Base-by-base conservation (phyloP, 1,284 basidiomycete genomes). In the Papiliotrema terrestris region DNA sequence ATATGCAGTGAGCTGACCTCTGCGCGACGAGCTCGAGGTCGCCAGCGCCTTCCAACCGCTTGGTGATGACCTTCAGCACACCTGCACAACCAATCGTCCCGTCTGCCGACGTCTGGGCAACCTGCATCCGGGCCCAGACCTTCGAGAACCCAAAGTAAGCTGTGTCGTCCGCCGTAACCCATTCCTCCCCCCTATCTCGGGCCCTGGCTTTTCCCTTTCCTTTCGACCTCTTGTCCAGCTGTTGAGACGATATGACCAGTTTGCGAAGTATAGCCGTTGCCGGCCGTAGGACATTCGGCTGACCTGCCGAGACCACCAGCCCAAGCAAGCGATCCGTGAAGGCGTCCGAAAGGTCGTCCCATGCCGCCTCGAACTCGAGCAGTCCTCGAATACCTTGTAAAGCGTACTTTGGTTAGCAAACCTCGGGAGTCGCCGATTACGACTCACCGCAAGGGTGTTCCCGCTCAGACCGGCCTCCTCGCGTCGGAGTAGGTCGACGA, bases 261-360 rank as follows among this genome's bases (percentile, higher is more conserved):
- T 72, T 73, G n/a, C 72, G 64, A 26, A 70, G 51, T 36, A 75
- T 71, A 3, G 71, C 69, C n/a, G 92, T 96, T 1, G 94, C 92
- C 13, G 94, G 94, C n/a, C 94, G 86, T 64, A 91, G 90, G 60
- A 98, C 88, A 63, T 98, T 98, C n/a, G 86, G 83, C 42, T 87
- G 85, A 49, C 83, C 80, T 17, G 86, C 79, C 0, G 87, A 84
- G 3, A 88, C 85, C 39, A 96, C 81, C 58, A 94, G 88, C 61
- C 86, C 82, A 23, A 95, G 89, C 42, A 96, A 68, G 51, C 77
- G 65, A 54, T 67, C 61, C 46, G 69, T 68, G 35, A 71, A 67
- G 1, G 49, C 44, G 45, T 71, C 63, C 1, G 63, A 60, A 26
- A 73, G 58, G 43, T 69, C 64, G 4, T 59, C 56, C 72, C 72